These are phyloP conservation scores for Amylostereum areolatum DNA, from an alignment of 1,284 basidiomycete genomes.

Conservation along the genomic window DNA sequence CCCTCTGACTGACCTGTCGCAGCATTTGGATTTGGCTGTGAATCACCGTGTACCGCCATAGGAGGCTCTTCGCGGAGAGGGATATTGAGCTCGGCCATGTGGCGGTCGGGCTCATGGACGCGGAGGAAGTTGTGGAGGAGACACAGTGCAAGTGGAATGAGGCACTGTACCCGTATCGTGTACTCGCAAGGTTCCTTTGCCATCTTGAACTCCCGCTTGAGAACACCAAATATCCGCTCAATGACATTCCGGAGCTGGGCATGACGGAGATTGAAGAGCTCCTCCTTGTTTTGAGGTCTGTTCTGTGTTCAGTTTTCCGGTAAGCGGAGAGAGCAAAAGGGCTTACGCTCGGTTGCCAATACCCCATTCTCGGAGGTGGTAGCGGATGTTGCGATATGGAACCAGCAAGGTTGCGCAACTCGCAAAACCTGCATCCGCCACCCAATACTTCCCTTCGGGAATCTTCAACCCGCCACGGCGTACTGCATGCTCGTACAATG, in stretches of 20 bases:
- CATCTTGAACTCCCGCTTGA: constrained; percentile 28
- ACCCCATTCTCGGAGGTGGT: constrained; percentile 32
- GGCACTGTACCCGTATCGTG: constrained; percentile 24
- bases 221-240: constrained; percentile 35
- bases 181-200: constrained; percentile 21
- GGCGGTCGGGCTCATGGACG: constrained; percentile 20
- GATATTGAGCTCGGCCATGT: constrained; percentile 1
- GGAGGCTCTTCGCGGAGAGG: background rate
- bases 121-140: constrained; percentile 34
- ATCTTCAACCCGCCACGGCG: constrained; percentile 7
- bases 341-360: constrained; percentile 16
- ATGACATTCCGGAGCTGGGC: constrained; percentile 30
- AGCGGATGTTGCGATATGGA: constrained; percentile 26
- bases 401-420: constrained; percentile 23
- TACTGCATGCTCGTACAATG: constrained; percentile 18
- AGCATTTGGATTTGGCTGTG: too few species aligned
- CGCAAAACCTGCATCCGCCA: constrained; percentile 29
- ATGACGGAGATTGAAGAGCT: constrained; percentile 37
- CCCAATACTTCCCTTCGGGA: constrained; percentile 17
- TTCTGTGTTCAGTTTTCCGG: too few species aligned
- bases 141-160: constrained; percentile 20
- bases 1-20: too few species aligned
- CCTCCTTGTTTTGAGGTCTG: constrained; percentile 27
- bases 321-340: constrained; percentile 2
- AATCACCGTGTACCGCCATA: background rate